These are phyloP conservation scores for Pisolithus thermaeus DNA, from an alignment of 1,284 basidiomycete species.

Conservation along the genomic window DNA sequence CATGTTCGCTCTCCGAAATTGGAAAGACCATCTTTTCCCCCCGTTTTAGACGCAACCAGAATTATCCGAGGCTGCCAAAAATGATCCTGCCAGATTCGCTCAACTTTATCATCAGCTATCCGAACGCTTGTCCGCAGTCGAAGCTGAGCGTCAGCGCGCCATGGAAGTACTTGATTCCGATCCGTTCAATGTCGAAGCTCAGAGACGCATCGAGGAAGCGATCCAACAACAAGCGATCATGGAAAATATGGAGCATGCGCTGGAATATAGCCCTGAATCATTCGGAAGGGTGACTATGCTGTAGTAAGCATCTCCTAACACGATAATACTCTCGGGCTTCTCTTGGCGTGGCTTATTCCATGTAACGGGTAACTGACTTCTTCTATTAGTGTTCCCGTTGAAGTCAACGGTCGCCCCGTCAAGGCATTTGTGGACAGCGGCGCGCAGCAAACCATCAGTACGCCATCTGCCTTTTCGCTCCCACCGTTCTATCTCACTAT, in stretches of 20 bases:
- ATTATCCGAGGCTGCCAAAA: slow-evolving; percentile 65
- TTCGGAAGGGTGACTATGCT: slow-evolving; percentile 97
- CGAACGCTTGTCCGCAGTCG: slow-evolving; percentile 46
- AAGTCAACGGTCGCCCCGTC: slow-evolving; percentile 86
- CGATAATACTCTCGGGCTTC: background rate
- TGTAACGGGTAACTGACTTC: background rate
- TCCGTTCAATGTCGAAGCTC: slow-evolving; percentile 89
- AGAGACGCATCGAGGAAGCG: slow-evolving; percentile 89
- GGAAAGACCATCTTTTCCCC: background rate
- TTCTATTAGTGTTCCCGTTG: slow-evolving; percentile 66
- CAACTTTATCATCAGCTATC: slow-evolving; percentile 65
- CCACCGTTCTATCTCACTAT: slow-evolving; percentile 1
- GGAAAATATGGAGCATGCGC: slow-evolving; percentile 88
- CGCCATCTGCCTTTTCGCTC: background rate
- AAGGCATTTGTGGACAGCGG: slow-evolving; percentile 99
- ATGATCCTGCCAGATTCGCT: slow-evolving; percentile 68
- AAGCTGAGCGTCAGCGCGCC: slow-evolving; percentile 55
- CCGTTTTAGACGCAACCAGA: slow-evolving; percentile 68
- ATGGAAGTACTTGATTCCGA: slow-evolving; percentile 73
- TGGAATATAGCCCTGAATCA: slow-evolving; percentile 88
- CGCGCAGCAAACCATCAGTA: slow-evolving; percentile 94
- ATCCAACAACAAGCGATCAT: slow-evolving; percentile 87
- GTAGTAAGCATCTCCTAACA: slow-evolving; percentile 53
- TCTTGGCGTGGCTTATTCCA: background rate
- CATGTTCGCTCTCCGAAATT: slow-evolving; percentile 2